Conservation (phyloP, 768 basidiomycete species). For the Pisolithus marmoratus region DNA sequence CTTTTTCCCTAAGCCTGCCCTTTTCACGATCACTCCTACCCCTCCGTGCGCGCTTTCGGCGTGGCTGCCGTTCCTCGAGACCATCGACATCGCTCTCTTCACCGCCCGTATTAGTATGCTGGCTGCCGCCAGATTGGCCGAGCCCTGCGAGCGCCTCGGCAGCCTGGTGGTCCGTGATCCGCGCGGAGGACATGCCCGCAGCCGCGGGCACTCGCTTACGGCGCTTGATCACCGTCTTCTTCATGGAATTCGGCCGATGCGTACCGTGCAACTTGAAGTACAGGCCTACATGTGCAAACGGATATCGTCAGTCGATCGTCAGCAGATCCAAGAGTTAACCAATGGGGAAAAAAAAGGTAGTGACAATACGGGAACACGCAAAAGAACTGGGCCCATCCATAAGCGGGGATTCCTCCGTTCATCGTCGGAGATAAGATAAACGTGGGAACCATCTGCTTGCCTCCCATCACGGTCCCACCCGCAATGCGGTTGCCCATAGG, state of each 20-base stretch:
- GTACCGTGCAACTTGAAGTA: constrained; percentile 99
- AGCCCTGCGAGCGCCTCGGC: constrained; percentile 86
- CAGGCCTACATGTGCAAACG: constrained; percentile 53
- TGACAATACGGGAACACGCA: constrained; percentile 2
- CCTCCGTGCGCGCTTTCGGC: constrained; percentile 52
- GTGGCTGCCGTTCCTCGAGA: constrained; percentile 43
- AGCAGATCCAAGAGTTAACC: constrained; percentile 4
- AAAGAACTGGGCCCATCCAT: constrained; percentile 1
- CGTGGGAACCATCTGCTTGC: constrained; percentile 5
- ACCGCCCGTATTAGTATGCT: constrained; percentile 29
- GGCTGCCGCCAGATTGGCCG: constrained; percentile 44
- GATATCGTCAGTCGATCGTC: constrained; percentile 7
- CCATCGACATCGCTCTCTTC: constrained; percentile 38
- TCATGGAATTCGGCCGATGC: constrained; percentile 97
- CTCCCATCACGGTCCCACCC: constrained; percentile 9
- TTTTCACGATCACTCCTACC: constrained; percentile 32
- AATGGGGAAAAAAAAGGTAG: background rate
- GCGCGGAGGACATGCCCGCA: constrained; percentile 37
- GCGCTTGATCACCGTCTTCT: constrained; percentile 98
- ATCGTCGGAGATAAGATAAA: constrained; percentile 23
- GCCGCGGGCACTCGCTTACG: constrained; percentile 96
- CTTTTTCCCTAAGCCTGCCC: constrained; percentile 31
- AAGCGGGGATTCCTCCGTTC: background rate
- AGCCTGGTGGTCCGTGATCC: constrained; percentile 80
- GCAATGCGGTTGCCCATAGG: background rate